Evolutionary conservation across 805 yeast genomes (phyloP), one percentile per base, ranked within the genome.

Genomic region (Hanseniaspora thailandica): DNA sequence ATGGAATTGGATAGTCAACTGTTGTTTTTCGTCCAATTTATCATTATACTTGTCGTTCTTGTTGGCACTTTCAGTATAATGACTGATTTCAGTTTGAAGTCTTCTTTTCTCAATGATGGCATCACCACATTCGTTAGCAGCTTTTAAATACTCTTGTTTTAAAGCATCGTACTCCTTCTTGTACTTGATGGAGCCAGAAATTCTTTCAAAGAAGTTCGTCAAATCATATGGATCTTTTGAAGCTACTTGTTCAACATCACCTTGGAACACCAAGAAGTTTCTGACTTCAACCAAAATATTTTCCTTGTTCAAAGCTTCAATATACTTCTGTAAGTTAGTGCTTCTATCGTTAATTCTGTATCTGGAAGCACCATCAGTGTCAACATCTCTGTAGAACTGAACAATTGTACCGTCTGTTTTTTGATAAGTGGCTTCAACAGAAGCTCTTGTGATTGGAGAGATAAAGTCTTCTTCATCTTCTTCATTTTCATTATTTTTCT

Each of bases 181-280:
- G 58, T 65, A 76, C 38, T 85, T 93, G 7, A 71, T 66, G 0
- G 96, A 85, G 0, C 96, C 96, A 56, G 94, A 84, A 26, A 93
- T 80, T 15, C 79, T 79, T 67, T 93, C 98, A 52, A 93, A 71
- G 56, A 89, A 66, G 43, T 70, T 73, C 1, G 94, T 78, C 56
- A 93, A 72, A 36, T 87, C 95, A 23, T 67, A 66, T 0, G 97
- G 79, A 0, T 90, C 79, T 64, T 89, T 95, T 0, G 95, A 76
- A 0, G 97, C 97, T 39, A 93, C 81, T 60, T 81, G 84, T 65
- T 90, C 97, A 48, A 93, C 95, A 63, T 90, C 97, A 56, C 98
- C 97, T 70, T 93, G 98, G 63, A 90, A 88, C 7, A 93, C 97
- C 56, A 93, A 69, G 61, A 90, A 90, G 65, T 93, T 93, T 63